Evolutionary conservation across 164 flowering plant genomes (phyloP), one percentile per base, ranked within the genome.

Genomic region (Vitis amurensis): DNA sequence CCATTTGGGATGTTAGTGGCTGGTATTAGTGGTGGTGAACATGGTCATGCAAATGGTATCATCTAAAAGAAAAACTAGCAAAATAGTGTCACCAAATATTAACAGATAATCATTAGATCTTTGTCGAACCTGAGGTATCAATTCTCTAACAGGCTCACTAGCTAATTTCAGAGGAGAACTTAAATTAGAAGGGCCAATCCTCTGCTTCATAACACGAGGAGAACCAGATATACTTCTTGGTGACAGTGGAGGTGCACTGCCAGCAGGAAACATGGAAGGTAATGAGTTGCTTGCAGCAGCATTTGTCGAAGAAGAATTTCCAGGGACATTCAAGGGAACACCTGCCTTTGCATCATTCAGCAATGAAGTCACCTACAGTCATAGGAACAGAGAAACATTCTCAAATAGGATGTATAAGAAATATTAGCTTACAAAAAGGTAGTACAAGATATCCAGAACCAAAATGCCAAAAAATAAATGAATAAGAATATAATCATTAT

Each of bases 251-350:
- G 99, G 99, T 11, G 93, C 88, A 82, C 94, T 91, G 48, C 98
- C 97, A 64, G 97, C 93, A 73, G 98, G 96, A 84, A 96, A 96
- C 95, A 96, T 88, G 49, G 99, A 93, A 61, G 98, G 97, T 73
- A 94, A 83, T 8, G 95, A 66, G 83, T 79, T 89, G 80, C 83
- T 77, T 7, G 87, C 61, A 62, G 87, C 29, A 72, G 93, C 76
- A 81, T 73, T 84, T 69, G 91, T 49, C 71, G 80, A 78, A 51
- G 90, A 74, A 77, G 89, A 77, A 66, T 73, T 83, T 29, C 93
- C 95, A 15, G 84, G 29, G n/a, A 74, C 84, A 82, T 79, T 87
- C 68, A 93, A 77, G 17, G 88, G 82, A 65, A 64, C 76, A 61
- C 97, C 97, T n/a, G 91, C 82, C 75, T 89, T 96, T 37, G 94